Evolutionary conservation across 2,329 filamentous ascomycete species (phyloP), one percentile per base, ranked within the genome.

Genomic region (Thelonectria olida): DNA sequence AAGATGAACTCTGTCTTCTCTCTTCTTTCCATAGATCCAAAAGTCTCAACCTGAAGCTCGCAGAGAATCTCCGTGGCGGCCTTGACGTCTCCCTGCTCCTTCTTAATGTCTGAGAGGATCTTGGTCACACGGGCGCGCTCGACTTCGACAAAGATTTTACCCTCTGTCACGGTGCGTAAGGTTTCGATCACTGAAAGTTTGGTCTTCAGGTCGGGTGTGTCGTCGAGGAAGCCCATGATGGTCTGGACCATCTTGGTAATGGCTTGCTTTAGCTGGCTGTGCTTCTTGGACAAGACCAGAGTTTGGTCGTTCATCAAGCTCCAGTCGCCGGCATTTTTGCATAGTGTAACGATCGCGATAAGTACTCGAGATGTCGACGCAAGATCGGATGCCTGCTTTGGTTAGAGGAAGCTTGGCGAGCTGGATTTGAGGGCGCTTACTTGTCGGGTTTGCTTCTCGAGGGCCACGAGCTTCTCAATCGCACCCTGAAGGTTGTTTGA

Each of bases 1-100:
- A 99, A 84, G 74, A 99, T 99, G 77, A 99, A 99, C 74, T 98
- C 96, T 5, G 94, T 97, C 90, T 99, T 99, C 79, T 99, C 96
- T 71, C 96, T 88, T 72, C 96, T 87, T 66, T 93, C 91, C 96
- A 99, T 99, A 20, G 95, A 98, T 8, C 96, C 96, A 77, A 99
- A 99, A 0, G 96, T 99, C 85, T 99, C 96, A 50, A 99, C 96
- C 78, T 99, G 96, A 62, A 99, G 85, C 82, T 99, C 96, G 80
- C 96, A 99, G 36, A 99, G 86, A 64, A 96, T 96, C 72, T 98
- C 95, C 54, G 92, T 90, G 27, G 96, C 96, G 5, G 92, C 89
- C 75, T 92, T 93, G 73, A 97, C 83, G 74, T 99, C 95, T 66
- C 94, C 95, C 80, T 98, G 93, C 67, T 92, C 82, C 81, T 97